Evolutionary conservation across 2,329 filamentous ascomycete species (phyloP).

Genomic region (Alternaria gaisen): DNA sequence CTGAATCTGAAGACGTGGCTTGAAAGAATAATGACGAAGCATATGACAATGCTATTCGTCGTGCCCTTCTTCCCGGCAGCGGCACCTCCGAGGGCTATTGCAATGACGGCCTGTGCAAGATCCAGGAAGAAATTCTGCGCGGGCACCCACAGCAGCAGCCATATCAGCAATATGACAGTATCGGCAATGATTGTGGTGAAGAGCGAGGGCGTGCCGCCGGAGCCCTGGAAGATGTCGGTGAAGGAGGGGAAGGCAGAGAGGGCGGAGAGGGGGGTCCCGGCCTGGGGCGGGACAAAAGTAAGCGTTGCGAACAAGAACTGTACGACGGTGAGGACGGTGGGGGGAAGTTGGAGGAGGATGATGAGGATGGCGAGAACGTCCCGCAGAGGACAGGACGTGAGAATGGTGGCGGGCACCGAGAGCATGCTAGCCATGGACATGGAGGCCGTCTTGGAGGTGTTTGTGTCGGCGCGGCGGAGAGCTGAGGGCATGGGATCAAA

Average conservation of each 20-base stretch:
- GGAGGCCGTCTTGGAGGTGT: constrained; percentile 69
- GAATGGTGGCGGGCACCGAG: constrained; percentile 82
- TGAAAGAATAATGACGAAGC: constrained; percentile 70
- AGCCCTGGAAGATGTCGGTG: constrained; percentile 89
- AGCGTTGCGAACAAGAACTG: constrained; percentile 92
- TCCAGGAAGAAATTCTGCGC: constrained; percentile 89
- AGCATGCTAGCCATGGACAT: constrained; percentile 73
- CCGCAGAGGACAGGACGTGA: constrained; percentile 87
- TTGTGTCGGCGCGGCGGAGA: constrained; percentile 71
- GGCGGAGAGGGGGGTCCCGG: constrained; percentile 77
- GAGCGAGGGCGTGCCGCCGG: constrained; percentile 84
- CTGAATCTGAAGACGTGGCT: constrained; percentile 64
- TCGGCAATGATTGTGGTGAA: constrained; percentile 87
- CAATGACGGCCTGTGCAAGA: constrained; percentile 91
- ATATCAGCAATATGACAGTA: constrained; percentile 80
- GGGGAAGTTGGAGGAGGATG: constrained; percentile 90
- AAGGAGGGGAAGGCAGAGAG: constrained; percentile 79
- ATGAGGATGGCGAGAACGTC: constrained; percentile 98
- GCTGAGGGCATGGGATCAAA: constrained; percentile 54
- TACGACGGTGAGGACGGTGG: constrained; percentile 85
- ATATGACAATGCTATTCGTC: constrained; percentile 75
- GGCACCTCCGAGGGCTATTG: constrained; percentile 86
- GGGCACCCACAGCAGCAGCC: constrained; percentile 87
- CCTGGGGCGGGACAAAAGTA: constrained; percentile 84
- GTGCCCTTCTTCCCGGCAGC: constrained; percentile 73